phyloP scores from a whole-genome alignment of 2,329 filamentous ascomycete genomes.

The Curvularia sp. region DNA sequence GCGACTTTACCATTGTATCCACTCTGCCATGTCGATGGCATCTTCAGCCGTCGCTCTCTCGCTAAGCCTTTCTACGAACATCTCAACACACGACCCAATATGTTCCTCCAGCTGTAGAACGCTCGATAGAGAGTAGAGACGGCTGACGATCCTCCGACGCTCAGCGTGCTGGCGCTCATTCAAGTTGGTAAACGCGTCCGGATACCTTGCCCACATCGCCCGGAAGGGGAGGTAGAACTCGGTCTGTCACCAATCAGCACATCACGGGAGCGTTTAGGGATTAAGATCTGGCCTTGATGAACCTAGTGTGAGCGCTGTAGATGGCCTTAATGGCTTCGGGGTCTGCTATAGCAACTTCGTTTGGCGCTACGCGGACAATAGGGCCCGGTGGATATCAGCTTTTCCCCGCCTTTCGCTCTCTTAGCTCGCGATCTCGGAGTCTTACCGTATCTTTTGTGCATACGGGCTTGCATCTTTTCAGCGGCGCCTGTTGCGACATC shows the following conservation, averaged over 20 bases:
- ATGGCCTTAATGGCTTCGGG: conserved; percentile 11
- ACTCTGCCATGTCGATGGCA: conserved; percentile 2
- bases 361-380: conserved; percentile 15
- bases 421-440: too few relatives aligned
- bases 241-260: too few relatives aligned
- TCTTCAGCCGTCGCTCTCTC: background rate
- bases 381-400: background rate
- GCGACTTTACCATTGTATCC: conserved; percentile 11
- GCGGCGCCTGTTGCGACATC: too few relatives aligned
- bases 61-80: background rate
- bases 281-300: conserved; percentile 1
- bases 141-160: conserved; percentile 13
- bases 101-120: conserved; percentile 5
- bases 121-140: conserved; percentile 14
- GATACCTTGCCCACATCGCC: conserved; percentile 6
- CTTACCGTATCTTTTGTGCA: too few relatives aligned
- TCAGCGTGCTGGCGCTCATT: conserved; percentile 11
- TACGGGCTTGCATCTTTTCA: too few relatives aligned
- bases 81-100: conserved; percentile 3
- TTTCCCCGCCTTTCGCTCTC: too few relatives aligned
- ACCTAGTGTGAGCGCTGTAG: conserved; percentile 3
- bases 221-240: conserved; percentile 14
- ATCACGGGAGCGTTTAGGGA: too few relatives aligned
- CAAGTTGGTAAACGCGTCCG: conserved; percentile 11
- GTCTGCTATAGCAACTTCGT: conserved; percentile 15